These are phyloP conservation scores for Pyracantha coccinea DNA, from an alignment of 331 rosid genomes.

Conservation along the genomic window DNA sequence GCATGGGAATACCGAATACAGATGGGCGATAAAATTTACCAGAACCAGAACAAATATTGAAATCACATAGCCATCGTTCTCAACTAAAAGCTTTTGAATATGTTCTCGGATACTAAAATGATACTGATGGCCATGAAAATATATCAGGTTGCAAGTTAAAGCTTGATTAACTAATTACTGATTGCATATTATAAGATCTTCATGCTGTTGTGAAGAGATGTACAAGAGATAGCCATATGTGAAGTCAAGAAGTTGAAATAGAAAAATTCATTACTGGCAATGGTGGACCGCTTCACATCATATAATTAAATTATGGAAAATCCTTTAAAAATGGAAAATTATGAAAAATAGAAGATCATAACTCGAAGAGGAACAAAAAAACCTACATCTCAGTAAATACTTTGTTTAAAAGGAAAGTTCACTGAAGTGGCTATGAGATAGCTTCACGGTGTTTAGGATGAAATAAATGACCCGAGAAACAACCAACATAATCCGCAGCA, in stretches of 20 bases:
- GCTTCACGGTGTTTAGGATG: neutral
- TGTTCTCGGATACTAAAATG: neutral
- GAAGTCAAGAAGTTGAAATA: neutral
- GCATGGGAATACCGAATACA: conserved; percentile 6
- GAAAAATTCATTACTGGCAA: neutral
- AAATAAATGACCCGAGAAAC: neutral
- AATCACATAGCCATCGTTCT: neutral
- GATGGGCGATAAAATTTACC: neutral
- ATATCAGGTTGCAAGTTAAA: neutral
- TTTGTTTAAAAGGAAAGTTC: conserved; percentile 1
- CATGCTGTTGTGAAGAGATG: neutral
- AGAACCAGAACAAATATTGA: neutral
- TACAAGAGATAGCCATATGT: neutral
- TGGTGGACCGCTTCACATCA: neutral
- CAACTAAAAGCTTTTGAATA: neutral
- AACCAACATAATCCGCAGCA: neutral
- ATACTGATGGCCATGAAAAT: neutral
- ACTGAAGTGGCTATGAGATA: neutral
- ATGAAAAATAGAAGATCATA: conserved; percentile 4
- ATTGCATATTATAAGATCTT: neutral
- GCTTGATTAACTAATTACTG: neutral
- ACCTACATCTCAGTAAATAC: neutral
- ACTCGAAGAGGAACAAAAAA: neutral
- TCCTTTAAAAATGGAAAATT: neutral
- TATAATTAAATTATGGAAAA: neutral